Evolutionary conservation across 495 filamentous ascomycete genomes (phyloP).

Genomic region (Elasticomyces elasticus): DNA sequence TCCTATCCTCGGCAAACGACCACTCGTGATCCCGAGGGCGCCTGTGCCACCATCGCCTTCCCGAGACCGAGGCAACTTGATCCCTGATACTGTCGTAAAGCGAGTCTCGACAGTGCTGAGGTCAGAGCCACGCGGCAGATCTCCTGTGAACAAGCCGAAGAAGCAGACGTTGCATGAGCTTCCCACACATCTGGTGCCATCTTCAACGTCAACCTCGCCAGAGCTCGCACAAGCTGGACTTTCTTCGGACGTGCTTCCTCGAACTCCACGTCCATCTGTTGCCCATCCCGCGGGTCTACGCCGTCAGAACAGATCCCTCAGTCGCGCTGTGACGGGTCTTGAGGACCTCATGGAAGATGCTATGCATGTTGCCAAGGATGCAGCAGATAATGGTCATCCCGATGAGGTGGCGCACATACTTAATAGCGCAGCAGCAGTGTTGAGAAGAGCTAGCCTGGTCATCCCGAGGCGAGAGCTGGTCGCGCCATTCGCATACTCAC

Average conservation of each 20-base stretch:
- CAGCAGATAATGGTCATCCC: slow-evolving; percentile 15
- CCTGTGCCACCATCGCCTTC: not conserved
- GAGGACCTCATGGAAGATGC: slow-evolving; percentile 31
- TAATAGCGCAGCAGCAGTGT: slow-evolving; percentile 23
- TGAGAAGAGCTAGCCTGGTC: slow-evolving; percentile 19
- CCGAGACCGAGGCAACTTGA: not conserved
- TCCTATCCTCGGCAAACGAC: not conserved
- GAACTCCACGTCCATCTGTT: not conserved
- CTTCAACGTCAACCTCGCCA: slow-evolving; percentile 7
- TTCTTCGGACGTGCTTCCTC: not conserved
- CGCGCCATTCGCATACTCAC: slow-evolving; percentile 1
- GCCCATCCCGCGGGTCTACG: not conserved
- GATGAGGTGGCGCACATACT: slow-evolving; percentile 29
- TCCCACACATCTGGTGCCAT: slow-evolving; percentile 12
- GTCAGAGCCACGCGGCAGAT: not conserved
- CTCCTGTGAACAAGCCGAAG: not conserved
- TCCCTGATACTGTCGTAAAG: not conserved
- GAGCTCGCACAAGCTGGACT: not conserved
- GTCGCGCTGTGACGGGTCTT: slow-evolving; percentile 21
- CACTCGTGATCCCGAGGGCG: not conserved
- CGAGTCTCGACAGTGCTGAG: not conserved
- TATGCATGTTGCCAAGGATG: slow-evolving; percentile 23
- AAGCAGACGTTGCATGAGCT: slow-evolving; percentile 12
- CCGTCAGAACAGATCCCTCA: slow-evolving; percentile 8
- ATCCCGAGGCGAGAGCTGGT: not conserved